These are phyloP conservation scores for Arabis hirsuta DNA, from an alignment of 345 rosid species.

Conservation along the genomic window DNA sequence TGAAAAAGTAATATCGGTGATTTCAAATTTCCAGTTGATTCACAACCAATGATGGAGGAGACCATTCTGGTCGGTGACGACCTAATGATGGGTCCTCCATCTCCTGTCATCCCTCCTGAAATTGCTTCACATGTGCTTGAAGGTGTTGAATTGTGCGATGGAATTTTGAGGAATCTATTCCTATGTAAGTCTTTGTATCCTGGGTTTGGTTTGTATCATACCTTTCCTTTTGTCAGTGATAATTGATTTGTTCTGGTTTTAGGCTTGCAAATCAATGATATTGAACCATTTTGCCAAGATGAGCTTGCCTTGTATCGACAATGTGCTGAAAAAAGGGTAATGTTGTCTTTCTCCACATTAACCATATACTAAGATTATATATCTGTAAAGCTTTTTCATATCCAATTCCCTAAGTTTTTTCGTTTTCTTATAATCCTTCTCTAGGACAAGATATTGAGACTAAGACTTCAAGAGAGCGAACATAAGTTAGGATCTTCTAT, in stretches of 20 bases:
- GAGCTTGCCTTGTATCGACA: constrained; percentile 79
- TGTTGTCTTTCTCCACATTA: constrained; percentile 22
- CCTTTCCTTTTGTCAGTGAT: neutral
- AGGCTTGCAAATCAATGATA: constrained; percentile 91
- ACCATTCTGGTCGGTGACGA: constrained; percentile 93
- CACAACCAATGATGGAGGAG: constrained; percentile 95
- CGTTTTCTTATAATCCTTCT: neutral
- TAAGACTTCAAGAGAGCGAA: constrained; percentile 87
- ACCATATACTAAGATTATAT: neutral
- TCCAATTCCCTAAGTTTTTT: neutral
- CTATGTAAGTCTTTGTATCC: constrained; percentile 64
- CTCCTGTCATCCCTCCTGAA: constrained; percentile 87
- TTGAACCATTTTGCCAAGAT: constrained; percentile 94
- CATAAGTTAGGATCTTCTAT: constrained; percentile 83
- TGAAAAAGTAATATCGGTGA: neutral
- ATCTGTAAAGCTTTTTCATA: constrained; percentile 20
- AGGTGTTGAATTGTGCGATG: constrained; percentile 87
- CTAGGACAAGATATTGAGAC: constrained; percentile 83
- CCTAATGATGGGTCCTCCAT: constrained; percentile 92
- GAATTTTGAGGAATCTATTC: constrained; percentile 78
- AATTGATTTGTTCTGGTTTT: constrained; percentile 12
- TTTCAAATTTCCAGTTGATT: constrained; percentile 64
- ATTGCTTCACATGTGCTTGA: constrained; percentile 87
- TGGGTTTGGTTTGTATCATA: neutral
- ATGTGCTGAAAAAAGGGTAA: constrained; percentile 84